A percentile compares a stretch with the other conserved stretches of the same genome.
Evolutionary conservation across 2,329 filamentous ascomycete species (phyloP).

Genomic region (Aschersonia sp.): DNA sequence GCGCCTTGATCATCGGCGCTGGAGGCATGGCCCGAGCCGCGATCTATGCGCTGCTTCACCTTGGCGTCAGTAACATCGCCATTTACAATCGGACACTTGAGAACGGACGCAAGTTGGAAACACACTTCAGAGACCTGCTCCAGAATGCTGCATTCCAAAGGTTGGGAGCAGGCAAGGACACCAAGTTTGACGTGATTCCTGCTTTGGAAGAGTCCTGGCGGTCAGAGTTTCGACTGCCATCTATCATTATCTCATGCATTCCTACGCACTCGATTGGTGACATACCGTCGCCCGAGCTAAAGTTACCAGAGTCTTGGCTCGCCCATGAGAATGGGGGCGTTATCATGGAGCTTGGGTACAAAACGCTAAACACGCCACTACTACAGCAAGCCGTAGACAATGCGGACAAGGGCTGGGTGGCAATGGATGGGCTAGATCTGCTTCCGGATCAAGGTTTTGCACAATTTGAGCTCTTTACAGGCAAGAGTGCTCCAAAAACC

Average conservation of each 20-base stretch:
- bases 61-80: conserved; percentile 63
- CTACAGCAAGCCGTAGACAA: conserved; percentile 50
- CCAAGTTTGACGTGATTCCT: conserved; percentile 42
- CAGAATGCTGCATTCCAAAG: conserved; percentile 25
- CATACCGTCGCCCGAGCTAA: conserved; percentile 52
- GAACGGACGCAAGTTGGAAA: conserved; percentile 53
- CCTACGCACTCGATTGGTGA: conserved; percentile 54
- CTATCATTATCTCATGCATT: conserved; percentile 64
- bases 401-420: conserved; percentile 52
- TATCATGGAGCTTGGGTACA: conserved; percentile 61
- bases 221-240: conserved; percentile 44
- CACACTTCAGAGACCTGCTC: conserved; percentile 51
- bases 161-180: conserved; percentile 25
- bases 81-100: conserved; percentile 56
- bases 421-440: conserved; percentile 62
- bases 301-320: conserved; percentile 55
- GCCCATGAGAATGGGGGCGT: conserved; percentile 61
- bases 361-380: conserved; percentile 57
- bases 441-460: conserved; percentile 68
- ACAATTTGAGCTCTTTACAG: conserved; percentile 71
- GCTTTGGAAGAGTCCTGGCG: conserved; percentile 52
- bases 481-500: conserved; percentile 33
- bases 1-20: conserved; percentile 47
- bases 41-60: conserved; percentile 63
- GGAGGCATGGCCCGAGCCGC: conserved; percentile 68